phyloP scores from a whole-genome alignment of 2,329 filamentous ascomycete species.

The Ophiostoma sp. region DNA sequence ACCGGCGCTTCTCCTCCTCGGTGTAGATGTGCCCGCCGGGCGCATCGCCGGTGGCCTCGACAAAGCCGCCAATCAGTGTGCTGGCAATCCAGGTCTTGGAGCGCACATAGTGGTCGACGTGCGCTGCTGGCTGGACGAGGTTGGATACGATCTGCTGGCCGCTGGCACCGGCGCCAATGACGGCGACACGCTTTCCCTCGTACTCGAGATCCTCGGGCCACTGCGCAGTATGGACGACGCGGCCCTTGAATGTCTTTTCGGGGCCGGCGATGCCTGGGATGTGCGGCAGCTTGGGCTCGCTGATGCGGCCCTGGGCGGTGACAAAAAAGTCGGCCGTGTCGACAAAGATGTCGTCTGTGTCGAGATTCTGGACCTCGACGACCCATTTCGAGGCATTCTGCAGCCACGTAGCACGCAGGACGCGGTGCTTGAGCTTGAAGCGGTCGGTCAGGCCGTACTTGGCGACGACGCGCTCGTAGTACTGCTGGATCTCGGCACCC shows the following conservation, averaged over 20 bases:
- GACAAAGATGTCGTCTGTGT: conserved; percentile 38
- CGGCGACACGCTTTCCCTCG: conserved; percentile 29
- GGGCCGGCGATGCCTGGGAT: conserved; percentile 23
- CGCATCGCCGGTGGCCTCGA: conserved; percentile 11
- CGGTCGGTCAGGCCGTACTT: conserved; percentile 19
- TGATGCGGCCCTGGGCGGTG: conserved; percentile 24
- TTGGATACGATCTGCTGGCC: conserved; percentile 32
- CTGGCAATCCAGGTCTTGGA: conserved; percentile 29
- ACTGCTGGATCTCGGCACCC: conserved; percentile 27
- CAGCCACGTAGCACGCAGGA: conserved; percentile 26
- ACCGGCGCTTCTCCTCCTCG: conserved; percentile 16
- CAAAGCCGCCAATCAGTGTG: conserved; percentile 30
- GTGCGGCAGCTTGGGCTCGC: conserved; percentile 18
- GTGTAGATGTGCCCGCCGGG: conserved; percentile 18
- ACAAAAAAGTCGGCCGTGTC: conserved; percentile 30
- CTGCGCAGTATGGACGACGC: conserved; percentile 23
- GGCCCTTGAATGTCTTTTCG: conserved; percentile 18
- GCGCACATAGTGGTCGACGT: conserved; percentile 29
- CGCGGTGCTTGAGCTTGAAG: conserved; percentile 18
- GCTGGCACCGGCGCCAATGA: conserved; percentile 33
- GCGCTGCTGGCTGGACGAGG: conserved; percentile 27
- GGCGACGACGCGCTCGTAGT: conserved; percentile 25
- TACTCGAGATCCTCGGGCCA: conserved; percentile 22
- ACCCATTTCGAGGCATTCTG: conserved; percentile 22
- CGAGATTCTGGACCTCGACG: conserved; percentile 37